Conservation (phyloP, 2,329 filamentous ascomycete genomes). For the Botryotinia convoluta region DNA sequence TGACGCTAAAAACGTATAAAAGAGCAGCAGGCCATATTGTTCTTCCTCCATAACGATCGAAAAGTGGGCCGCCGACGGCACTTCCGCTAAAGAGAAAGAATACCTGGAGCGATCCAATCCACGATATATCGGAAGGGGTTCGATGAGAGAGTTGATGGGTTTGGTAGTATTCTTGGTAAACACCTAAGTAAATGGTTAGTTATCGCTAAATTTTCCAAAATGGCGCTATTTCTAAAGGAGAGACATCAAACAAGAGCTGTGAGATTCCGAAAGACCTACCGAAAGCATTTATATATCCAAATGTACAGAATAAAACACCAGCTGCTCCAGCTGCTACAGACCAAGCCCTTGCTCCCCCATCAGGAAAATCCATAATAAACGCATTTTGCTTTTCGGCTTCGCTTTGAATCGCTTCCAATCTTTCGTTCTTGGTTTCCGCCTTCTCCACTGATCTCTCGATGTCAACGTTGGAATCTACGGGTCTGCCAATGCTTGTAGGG, state of each 20-base stretch:
- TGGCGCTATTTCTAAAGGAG: background rate
- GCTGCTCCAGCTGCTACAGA: slow-evolving; percentile 49
- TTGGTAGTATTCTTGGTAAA: slow-evolving; percentile 58
- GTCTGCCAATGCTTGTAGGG: background rate
- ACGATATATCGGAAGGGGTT: slow-evolving; percentile 15
- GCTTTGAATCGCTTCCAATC: background rate
- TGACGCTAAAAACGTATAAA: slow-evolving; percentile 29
- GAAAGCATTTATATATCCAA: slow-evolving; percentile 45
- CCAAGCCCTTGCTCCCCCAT: slow-evolving; percentile 54
- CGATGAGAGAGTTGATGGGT: slow-evolving; percentile 46
- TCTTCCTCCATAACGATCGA: slow-evolving; percentile 48
- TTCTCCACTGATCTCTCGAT: background rate
- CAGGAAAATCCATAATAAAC: slow-evolving; percentile 40
- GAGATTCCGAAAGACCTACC: slow-evolving; percentile 26
- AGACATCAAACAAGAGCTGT: background rate
- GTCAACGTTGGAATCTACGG: background rate
- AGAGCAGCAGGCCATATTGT: slow-evolving; percentile 39
- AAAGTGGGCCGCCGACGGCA: slow-evolving; percentile 16
- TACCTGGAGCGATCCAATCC: slow-evolving; percentile 13
- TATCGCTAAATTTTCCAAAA: background rate
- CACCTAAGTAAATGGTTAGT: slow-evolving; percentile 35
- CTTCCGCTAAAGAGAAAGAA: slow-evolving; percentile 17
- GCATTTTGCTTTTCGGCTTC: background rate
- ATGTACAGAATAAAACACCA: slow-evolving; percentile 46
- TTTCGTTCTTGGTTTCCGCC: background rate